Base-by-base conservation (phyloP, 140 eudicot genomes). In the Oenanthe javanica region DNA sequence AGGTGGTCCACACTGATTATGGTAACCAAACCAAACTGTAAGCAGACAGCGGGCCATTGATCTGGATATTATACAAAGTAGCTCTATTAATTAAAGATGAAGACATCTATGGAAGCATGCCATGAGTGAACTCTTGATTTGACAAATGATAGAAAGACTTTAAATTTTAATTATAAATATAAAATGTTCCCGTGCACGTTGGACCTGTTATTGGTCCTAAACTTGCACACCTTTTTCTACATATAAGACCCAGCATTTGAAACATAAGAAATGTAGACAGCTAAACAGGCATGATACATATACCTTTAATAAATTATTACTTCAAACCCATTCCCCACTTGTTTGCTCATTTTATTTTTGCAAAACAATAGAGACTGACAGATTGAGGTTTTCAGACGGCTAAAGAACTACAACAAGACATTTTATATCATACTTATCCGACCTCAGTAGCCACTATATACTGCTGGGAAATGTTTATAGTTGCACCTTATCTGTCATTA, bases 1-100 rank as follows among this genome's bases (percentile, higher is more conserved):
- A 82, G 54, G 82, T 82, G 88, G 88, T 85, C 88, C 86, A 84
- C 71, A 42, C 51, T 72, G 61, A 76, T 80, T 51, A 36, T 61
- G 79, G 49, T 75, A 79, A 75, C 72, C 23, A 79, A 61, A 46
- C 25, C 73, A 52, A 3, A 67, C 49, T 31, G 11, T 59, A 31
- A 69, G 45, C 43, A 55, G 51, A 52, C 16, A 76, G 61, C 50
- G 42, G 49, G 78, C 21, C 27, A 49, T 12, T 14, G 52, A 76
- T 78, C 21, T 78, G 45, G 38, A n/a, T 57, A 78, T 31, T 31
- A 80, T 40, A 63, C 46, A 45, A 38, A 48, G 19, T 12, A 64
- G 16, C 75, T 42, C 38, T 18, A 42, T 42, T 40, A 36, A 19
- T 15, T 77, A 69, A 57, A 13, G 67, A 77, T 11, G 18, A 74